Conservation (phyloP, 179 eudicot species). For the Beta macrorhiza region DNA sequence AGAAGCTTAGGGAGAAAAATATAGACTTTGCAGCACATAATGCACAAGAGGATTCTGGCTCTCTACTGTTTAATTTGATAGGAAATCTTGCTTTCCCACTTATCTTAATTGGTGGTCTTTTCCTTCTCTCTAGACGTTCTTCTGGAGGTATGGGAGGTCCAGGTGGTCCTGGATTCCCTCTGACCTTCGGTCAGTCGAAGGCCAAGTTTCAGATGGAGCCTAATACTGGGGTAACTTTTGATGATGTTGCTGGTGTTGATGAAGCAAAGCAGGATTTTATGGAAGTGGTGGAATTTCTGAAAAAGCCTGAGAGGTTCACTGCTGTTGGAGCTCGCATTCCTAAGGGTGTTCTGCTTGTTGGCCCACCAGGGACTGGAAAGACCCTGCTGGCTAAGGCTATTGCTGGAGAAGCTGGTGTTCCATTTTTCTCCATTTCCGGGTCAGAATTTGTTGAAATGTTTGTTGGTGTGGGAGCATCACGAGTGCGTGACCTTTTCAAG, state of each 20-base stretch:
- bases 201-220: constrained; percentile 99
- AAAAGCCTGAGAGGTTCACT: constrained; percentile 95
- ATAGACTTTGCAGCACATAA: constrained; percentile 96
- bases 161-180: constrained; percentile 93
- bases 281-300: constrained; percentile 96
- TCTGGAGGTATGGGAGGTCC: constrained; percentile 98
- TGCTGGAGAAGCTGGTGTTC: constrained; percentile 99
- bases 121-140: constrained; percentile 89
- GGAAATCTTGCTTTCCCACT: constrained; percentile 93
- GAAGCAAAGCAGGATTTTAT: constrained; percentile 99
- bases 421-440: constrained; percentile 97
- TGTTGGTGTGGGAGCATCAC: constrained; percentile 99
- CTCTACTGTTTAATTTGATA: constrained; percentile 70
- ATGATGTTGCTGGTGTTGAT: constrained; percentile 98
- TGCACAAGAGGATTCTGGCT: constrained; percentile 96
- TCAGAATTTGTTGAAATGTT: constrained; percentile 99
- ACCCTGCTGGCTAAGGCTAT: constrained; percentile 95
- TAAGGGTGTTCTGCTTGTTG: constrained; percentile 96
- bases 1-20: constrained; percentile 91
- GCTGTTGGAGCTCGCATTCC: constrained; percentile 99
- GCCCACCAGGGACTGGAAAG: constrained; percentile 98
- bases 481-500: constrained; percentile 97
- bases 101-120: constrained; percentile 86
- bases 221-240: constrained; percentile 93
- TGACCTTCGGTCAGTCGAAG: constrained; percentile 85